Conservation (phyloP, 177 flowering plant species). For the Telopea speciosissima region DNA sequence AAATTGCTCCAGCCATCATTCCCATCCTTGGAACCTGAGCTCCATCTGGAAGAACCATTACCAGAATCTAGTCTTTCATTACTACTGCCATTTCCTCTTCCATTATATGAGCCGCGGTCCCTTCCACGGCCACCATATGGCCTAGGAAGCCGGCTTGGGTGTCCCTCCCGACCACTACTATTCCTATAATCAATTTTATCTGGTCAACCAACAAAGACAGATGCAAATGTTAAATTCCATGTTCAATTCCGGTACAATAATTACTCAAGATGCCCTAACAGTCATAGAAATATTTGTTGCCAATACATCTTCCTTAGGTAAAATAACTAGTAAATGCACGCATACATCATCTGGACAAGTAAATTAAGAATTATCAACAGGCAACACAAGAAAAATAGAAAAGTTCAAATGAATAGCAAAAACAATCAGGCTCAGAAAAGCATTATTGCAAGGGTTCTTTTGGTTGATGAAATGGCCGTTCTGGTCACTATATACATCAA, state of each 20-base stretch:
- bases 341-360: too few species aligned
- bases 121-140: slow-evolving; percentile 42
- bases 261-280: not conserved
- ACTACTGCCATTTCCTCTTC: slow-evolving; percentile 25
- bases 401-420: not conserved
- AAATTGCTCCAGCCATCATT: slow-evolving; percentile 34
- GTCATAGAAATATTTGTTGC: too few species aligned
- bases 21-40: slow-evolving; percentile 36
- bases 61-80: slow-evolving; percentile 40
- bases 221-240: not conserved
- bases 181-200: slow-evolving; percentile 51
- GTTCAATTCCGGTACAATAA: not conserved
- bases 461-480: too few species aligned
- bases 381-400: not conserved
- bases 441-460: too few species aligned
- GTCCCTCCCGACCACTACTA: slow-evolving; percentile 49
- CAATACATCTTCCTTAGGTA: too few species aligned
- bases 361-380: not conserved
- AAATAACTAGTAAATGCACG: too few species aligned
- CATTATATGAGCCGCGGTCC: slow-evolving; percentile 12
- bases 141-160: slow-evolving; percentile 60
- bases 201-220: slow-evolving; percentile 16
- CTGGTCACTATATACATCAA: too few species aligned
- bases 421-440: not conserved
- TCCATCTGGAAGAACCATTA: slow-evolving; percentile 49